Evolutionary conservation across 371 early-diverging fungal species (phyloP).

Genomic region (Mortierella sp.): DNA sequence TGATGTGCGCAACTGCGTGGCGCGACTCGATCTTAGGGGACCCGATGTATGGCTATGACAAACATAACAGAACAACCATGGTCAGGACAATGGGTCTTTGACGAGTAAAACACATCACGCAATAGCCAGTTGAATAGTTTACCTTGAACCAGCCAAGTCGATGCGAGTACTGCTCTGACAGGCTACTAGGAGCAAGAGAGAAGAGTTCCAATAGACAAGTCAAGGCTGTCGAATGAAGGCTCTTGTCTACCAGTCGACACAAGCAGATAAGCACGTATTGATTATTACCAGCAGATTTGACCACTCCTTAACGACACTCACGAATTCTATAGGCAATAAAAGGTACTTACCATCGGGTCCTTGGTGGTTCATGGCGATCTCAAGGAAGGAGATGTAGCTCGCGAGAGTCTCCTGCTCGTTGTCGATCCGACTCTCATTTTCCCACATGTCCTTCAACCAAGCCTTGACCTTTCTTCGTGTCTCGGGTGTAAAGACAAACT

Average conservation of each 20-base stretch:
- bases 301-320: background rate
- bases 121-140: background rate
- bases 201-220: conserved; percentile 81
- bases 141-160: conserved; percentile 74
- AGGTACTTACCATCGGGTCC: conserved; percentile 34
- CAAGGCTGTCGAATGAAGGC: conserved; percentile 72
- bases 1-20: conserved; percentile 75
- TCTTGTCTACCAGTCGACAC: conserved; percentile 55
- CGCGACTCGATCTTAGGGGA: conserved; percentile 78
- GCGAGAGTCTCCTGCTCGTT: conserved; percentile 59
- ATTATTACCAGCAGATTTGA: background rate
- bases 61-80: background rate
- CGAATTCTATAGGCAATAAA: background rate
- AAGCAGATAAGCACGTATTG: background rate
- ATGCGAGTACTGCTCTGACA: conserved; percentile 70
- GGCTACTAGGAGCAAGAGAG: conserved; percentile 76
- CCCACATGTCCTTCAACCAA: conserved; percentile 63
- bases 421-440: conserved; percentile 42
- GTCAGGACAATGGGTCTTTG: background rate
- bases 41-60: conserved; percentile 63
- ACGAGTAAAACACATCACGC: background rate
- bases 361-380: conserved; percentile 43
- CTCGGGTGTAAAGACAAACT: conserved; percentile 63
- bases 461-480: conserved; percentile 60
- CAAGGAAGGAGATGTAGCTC: conserved; percentile 57